Percentiles rank a stretch among this genome's conserved stretches.
phyloP scores from a whole-genome alignment of 2,329 filamentous ascomycete species.

The Colletotrichum viniferum region DNA sequence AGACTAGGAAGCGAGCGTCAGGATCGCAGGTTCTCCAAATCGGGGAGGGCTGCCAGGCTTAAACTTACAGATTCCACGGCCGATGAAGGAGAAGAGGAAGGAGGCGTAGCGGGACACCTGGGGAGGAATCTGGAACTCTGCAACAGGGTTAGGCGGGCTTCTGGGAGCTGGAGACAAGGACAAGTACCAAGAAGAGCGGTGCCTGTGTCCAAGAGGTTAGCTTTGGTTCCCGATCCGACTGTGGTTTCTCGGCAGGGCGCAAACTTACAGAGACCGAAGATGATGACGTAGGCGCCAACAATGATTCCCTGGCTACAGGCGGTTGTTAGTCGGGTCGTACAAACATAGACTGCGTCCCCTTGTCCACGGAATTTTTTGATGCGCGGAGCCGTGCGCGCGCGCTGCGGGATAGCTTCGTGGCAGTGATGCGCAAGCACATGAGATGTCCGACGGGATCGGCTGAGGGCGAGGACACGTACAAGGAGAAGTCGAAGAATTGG shows the following conservation, averaged over 20 bases:
- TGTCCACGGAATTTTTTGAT: neutral
- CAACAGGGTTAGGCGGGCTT: neutral
- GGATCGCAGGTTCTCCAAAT: neutral
- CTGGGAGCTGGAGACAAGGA: neutral
- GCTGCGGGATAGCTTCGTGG: neutral
- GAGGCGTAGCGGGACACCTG: slow-evolving; percentile 93
- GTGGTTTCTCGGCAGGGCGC: neutral
- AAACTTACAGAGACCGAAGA: slow-evolving; percentile 82
- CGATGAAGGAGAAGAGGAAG: slow-evolving; percentile 97
- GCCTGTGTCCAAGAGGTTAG: slow-evolving; percentile 46
- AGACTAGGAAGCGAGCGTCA: slow-evolving; percentile 63
- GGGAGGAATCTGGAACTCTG: slow-evolving; percentile 93
- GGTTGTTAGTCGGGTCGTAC: slow-evolving; percentile 13
- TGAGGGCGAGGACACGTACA: slow-evolving; percentile 53
- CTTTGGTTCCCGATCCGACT: neutral
- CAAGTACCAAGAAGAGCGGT: slow-evolving; percentile 67
- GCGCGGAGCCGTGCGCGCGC: slow-evolving; percentile 14
- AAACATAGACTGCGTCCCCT: slow-evolving; percentile 28
- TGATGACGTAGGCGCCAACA: slow-evolving; percentile 83
- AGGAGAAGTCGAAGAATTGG: slow-evolving; percentile 66
- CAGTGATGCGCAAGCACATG: neutral
- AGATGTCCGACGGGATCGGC: slow-evolving; percentile 1
- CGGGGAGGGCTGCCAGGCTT: neutral
- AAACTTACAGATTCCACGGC: slow-evolving; percentile 88
- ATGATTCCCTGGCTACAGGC: slow-evolving; percentile 70